phyloP scores from a whole-genome alignment of 2,329 filamentous ascomycete genomes.

The Colletotrichum shisoi region DNA sequence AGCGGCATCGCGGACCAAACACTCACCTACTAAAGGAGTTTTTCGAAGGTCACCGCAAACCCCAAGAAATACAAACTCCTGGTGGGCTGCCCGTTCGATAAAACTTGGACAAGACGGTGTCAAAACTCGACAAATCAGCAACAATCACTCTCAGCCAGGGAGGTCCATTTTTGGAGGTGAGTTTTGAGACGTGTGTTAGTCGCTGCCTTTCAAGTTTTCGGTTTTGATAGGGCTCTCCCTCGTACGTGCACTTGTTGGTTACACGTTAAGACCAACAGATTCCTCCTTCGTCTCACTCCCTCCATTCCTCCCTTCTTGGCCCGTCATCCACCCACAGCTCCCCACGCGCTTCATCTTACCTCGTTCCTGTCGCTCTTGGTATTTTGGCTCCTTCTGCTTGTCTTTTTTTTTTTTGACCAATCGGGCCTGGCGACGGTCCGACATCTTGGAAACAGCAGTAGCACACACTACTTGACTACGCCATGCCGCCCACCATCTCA shows the following conservation, averaged over 20 bases:
- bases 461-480: conserved; percentile 20
- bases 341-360: conserved; percentile 22
- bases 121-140: background rate
- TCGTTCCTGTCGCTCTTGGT: conserved; percentile 41
- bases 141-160: conserved; percentile 4
- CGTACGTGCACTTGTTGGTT: conserved; percentile 2
- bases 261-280: conserved; percentile 10
- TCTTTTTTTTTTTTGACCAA: conserved; percentile 4
- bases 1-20: background rate
- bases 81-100: no score
- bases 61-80: background rate
- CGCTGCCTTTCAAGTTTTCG: no score
- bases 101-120: background rate
- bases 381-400: conserved; percentile 12
- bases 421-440: conserved; percentile 35
- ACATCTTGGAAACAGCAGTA: conserved; percentile 24
- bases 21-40: background rate
- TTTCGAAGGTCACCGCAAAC: background rate
- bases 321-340: background rate
- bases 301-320: conserved; percentile 22
- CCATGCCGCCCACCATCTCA: conserved; percentile 1
- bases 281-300: conserved; percentile 14
- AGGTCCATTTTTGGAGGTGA: background rate
- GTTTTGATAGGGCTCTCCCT: background rate
- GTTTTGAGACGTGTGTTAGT: background rate